Evolutionary conservation across 306 rosid species (phyloP), one percentile per base, ranked within the genome.

Genomic region (Dalbergia cultrata): DNA sequence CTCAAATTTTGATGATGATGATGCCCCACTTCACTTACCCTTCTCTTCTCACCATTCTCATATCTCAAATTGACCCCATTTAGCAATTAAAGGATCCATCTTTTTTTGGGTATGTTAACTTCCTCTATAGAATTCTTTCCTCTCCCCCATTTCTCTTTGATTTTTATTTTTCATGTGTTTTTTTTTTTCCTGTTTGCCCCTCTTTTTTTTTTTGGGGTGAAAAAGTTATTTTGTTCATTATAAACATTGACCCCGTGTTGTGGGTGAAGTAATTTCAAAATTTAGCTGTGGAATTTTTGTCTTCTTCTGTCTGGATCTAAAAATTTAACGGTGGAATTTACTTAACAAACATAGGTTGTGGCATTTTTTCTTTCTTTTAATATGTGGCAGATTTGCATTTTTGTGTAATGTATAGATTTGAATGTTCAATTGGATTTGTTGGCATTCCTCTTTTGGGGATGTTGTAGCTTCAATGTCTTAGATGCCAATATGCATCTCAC

Each of bases 101-200:
- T 77, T 39, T 67, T 77, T 53, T 50, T 54, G 17, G 74, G 81
- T 77, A 43, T 37, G 81, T 66, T 41, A 13, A 50, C 53, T 35
- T 76, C 39, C 81, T 49, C 41, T 37, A 7, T 63, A 49, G 13
- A 33, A n/a, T 63, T 66, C 66, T 16, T 35, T 26, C 31, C 11
- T 26, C 10, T 45, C 13, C 54, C 54, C 67, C 16, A 13, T 61
- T 10, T 17, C 22, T 34, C 8, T 47, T 9, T 60, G 7, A 9
- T 16, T 31, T 31, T 62, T 63, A 37, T 16, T 45, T n/a, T 64
- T 8, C 12, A 43, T 54, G 3, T 43, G 34, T 52, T 5, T 52
- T 56, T 39, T 35, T 1, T 64, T 64, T 34, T 33, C 5, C 5
- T 26, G 2, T 26, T 26, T 26, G 1, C 16, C 53, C n/a, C 53